Evolutionary conservation across 179 eudicot species (phyloP).

Genomic region (Camellia oleifera): DNA sequence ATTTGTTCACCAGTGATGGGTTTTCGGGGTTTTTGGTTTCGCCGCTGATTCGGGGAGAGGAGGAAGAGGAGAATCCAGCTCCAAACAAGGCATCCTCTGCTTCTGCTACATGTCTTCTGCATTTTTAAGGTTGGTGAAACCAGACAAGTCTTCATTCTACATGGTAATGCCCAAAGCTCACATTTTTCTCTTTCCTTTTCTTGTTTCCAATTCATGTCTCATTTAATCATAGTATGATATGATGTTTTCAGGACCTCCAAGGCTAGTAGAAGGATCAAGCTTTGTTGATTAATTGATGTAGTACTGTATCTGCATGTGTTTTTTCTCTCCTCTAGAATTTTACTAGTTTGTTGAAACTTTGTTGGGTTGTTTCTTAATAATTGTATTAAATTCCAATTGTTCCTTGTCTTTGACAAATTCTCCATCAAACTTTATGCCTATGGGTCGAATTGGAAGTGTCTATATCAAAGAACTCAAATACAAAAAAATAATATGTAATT

Average conservation of each 20-base stretch:
- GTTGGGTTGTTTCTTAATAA: not conserved
- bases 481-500: too few species aligned
- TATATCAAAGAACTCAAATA: too few species aligned
- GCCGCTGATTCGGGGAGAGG: slow-evolving; percentile 4
- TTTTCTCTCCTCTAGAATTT: not conserved
- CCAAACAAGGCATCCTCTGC: not conserved
- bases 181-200: not conserved
- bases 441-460: too few species aligned
- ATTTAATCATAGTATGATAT: not conserved
- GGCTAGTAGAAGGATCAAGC: not conserved
- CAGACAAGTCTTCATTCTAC: not conserved
- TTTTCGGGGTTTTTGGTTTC: slow-evolving; percentile 9
- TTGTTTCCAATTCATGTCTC: too few species aligned
- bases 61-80: not conserved
- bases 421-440: too few species aligned
- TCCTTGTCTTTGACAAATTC: too few species aligned
- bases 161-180: slow-evolving; percentile 8
- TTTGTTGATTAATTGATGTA: too few species aligned
- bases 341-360: slow-evolving; percentile 4
- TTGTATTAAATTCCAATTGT: not conserved
- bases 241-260: not conserved
- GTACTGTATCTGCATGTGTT: not conserved
- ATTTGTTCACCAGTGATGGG: not conserved
- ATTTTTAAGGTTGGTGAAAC: slow-evolving; percentile 7
- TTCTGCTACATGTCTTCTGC: not conserved